Conservation (phyloP, 805 yeast genomes). For the Kuraishia capsulata region DNA sequence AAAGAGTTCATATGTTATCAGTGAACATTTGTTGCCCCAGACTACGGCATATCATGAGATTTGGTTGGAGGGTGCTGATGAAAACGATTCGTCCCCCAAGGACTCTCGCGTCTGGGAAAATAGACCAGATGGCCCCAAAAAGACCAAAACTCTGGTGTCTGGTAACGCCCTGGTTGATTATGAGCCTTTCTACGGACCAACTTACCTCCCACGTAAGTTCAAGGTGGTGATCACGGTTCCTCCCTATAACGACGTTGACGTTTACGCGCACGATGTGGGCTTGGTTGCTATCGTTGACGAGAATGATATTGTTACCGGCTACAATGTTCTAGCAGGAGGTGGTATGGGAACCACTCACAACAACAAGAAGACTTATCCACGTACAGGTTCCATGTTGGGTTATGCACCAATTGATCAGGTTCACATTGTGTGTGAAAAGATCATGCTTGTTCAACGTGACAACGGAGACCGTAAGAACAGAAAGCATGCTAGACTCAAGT, state of each 20-base stretch:
- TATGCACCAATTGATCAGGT: constrained; percentile 60
- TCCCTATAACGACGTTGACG: constrained; percentile 94
- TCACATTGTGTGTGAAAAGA: constrained; percentile 75
- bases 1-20: constrained; percentile 50
- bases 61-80: constrained; percentile 86
- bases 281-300: constrained; percentile 76
- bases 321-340: constrained; percentile 89
- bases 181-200: constrained; percentile 82
- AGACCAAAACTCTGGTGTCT: constrained; percentile 75
- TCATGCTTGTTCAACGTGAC: constrained; percentile 92
- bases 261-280: constrained; percentile 92
- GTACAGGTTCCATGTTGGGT: constrained; percentile 87
- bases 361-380: constrained; percentile 92
- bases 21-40: constrained; percentile 77
- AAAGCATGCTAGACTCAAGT: constrained; percentile 96
- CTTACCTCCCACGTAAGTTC: constrained; percentile 88
- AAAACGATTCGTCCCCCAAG: constrained; percentile 51
- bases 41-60: constrained; percentile 96
- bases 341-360: constrained; percentile 99
- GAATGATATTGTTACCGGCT: constrained; percentile 60
- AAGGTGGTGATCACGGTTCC: constrained; percentile 93
- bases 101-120: constrained; percentile 55
- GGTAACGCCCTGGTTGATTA: constrained; percentile 76
- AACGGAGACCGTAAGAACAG: constrained; percentile 92
- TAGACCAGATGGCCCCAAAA: constrained; percentile 68